A percentile compares a stretch with the other conserved stretches of the same genome.
Conservation (phyloP, 441 rosid genomes). For the Jatropha multifida region DNA sequence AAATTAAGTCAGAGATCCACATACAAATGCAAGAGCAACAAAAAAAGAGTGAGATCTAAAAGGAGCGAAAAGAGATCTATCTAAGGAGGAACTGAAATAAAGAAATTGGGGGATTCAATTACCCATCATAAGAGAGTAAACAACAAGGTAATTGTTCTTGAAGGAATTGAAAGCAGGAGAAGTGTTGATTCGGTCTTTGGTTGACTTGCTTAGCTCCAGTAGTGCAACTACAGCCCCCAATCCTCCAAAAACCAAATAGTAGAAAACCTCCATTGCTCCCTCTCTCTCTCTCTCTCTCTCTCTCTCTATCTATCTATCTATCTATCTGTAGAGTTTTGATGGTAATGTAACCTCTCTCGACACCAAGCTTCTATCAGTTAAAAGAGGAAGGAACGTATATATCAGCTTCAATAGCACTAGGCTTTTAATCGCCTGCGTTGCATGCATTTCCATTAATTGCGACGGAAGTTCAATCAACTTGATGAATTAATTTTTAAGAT, state of each 20-base stretch:
- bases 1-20: constrained; percentile 6
- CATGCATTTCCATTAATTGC: too few relatives aligned
- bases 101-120: background rate
- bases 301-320: too few relatives aligned
- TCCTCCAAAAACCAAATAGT: constrained; percentile 56
- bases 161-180: constrained; percentile 67
- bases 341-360: background rate
- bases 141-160: constrained; percentile 78
- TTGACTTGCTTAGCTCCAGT: constrained; percentile 58
- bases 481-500: too few relatives aligned
- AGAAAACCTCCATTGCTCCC: constrained; percentile 57
- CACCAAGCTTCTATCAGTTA: background rate
- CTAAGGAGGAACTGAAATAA: background rate
- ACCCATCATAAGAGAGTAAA: constrained; percentile 93
- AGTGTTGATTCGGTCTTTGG: constrained; percentile 65
- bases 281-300: background rate
- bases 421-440: too few relatives aligned
- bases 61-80: constrained; percentile 24
- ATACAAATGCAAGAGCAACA: constrained; percentile 18
- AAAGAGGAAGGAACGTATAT: too few relatives aligned
- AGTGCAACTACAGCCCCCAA: constrained; percentile 55
- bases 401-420: too few relatives aligned
- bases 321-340: background rate
- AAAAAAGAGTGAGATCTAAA: constrained; percentile 20
- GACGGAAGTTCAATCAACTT: too few relatives aligned